phyloP scores from a whole-genome alignment of 495 filamentous ascomycete species.

The Lasiosphaeria hispida region DNA sequence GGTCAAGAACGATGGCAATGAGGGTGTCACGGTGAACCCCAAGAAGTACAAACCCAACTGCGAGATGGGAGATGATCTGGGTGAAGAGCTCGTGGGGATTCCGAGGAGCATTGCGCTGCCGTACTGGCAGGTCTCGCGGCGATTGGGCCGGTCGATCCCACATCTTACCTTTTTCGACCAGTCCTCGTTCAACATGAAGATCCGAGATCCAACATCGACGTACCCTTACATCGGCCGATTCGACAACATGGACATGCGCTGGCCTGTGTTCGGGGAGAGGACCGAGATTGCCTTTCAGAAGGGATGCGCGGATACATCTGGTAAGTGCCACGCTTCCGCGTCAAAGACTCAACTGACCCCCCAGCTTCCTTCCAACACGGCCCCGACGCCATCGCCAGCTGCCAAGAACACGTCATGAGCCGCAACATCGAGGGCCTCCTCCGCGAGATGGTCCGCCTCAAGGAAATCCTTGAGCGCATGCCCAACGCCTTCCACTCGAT shows the following conservation, averaged over 20 bases:
- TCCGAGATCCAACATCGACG: constrained; percentile 43
- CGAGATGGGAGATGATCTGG: constrained; percentile 48
- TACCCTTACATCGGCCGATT: constrained; percentile 48
- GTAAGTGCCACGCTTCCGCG: constrained; percentile 4
- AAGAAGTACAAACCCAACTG: constrained; percentile 37
- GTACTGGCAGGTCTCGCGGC: constrained; percentile 45
- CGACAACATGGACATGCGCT: constrained; percentile 53
- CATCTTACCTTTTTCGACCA: constrained; percentile 53
- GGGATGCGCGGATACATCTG: constrained; percentile 42
- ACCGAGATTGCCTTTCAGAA: constrained; percentile 49
- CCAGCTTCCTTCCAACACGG: constrained; percentile 45
- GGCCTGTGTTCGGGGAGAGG: constrained; percentile 51
- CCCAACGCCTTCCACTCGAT: constrained; percentile 52
- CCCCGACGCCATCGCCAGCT: constrained; percentile 45
- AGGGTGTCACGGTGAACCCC: constrained; percentile 42
- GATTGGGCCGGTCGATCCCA: constrained; percentile 47
- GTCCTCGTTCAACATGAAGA: constrained; percentile 51
- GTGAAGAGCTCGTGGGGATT: constrained; percentile 49
- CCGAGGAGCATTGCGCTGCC: constrained; percentile 48
- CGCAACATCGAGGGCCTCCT: constrained; percentile 47
- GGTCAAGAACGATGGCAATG: constrained; percentile 49
- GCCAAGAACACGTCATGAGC: constrained; percentile 54
- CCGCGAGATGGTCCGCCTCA: constrained; percentile 45
- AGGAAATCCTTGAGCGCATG: constrained; percentile 51
- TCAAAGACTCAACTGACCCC: not conserved